These are phyloP conservation scores for Hagleromyces aurorensis DNA, from an alignment of 805 yeast species.

Conservation along the genomic window DNA sequence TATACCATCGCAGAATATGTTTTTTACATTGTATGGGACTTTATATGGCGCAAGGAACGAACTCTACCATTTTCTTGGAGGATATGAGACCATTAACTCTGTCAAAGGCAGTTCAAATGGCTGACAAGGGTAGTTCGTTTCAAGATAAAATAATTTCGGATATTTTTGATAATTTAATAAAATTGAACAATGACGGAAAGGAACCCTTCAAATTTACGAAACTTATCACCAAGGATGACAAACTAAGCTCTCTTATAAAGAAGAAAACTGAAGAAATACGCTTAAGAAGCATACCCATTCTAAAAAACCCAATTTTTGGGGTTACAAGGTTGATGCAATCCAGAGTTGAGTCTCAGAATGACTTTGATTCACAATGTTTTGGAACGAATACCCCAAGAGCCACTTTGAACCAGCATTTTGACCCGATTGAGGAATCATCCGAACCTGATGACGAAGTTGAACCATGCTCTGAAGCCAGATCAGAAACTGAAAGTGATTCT, in stretches of 20 bases:
- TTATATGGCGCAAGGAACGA: slow-evolving; percentile 5
- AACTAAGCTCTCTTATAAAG: slow-evolving; percentile 8
- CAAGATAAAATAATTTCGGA: slow-evolving; percentile 3
- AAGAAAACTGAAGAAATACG: slow-evolving; percentile 1
- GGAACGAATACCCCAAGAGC: slow-evolving; percentile 4
- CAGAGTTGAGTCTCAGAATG: slow-evolving; percentile 7
- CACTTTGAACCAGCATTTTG: slow-evolving; percentile 3
- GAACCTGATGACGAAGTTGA: not conserved
- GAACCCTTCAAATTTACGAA: slow-evolving; percentile 17
- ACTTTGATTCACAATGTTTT: slow-evolving; percentile 9
- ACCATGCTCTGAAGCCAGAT: not conserved
- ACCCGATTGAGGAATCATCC: slow-evolving; percentile 5
- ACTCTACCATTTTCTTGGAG: slow-evolving; percentile 9
- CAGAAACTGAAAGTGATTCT: too few species aligned
- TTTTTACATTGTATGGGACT: slow-evolving; percentile 16
- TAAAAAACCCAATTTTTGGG: slow-evolving; percentile 14
- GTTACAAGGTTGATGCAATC: slow-evolving; percentile 1
- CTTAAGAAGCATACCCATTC: not conserved
- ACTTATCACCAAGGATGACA: slow-evolving; percentile 9
- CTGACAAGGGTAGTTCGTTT: slow-evolving; percentile 1
- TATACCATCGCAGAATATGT: slow-evolving; percentile 15
- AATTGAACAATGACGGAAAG: slow-evolving; percentile 8
- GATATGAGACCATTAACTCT: slow-evolving; percentile 11
- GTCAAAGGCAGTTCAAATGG: slow-evolving; percentile 4
- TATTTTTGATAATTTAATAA: slow-evolving; percentile 16